Base-by-base conservation (phyloP, 2,329 filamentous ascomycete species). In the Paecilomyces variotii region DNA sequence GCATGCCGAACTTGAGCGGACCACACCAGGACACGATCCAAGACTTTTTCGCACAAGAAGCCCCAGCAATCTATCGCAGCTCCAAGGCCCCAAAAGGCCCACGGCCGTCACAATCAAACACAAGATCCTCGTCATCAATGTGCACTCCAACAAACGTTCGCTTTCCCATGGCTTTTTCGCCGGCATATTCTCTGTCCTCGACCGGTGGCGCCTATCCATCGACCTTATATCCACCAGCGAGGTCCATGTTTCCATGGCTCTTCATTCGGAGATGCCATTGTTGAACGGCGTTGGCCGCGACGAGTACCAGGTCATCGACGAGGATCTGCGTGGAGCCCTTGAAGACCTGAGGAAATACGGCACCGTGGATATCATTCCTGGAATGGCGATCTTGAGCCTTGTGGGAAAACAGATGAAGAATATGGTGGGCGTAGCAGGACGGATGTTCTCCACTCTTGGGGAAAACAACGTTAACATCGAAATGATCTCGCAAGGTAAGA, bases 341-440 rank as follows among this genome's bases (percentile, higher is more conserved):
- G 79, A 84, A 60, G 89, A 94, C 69, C 79, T 99, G 27, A 80
- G 85, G 60, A 84, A 88, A 62, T 92, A 90, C 67, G 94, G 94
- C 9, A 89, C 94, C 50, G 92, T 99, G 57, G 95, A 94, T 70
- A 86, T 97, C 45, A 84, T 97, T 32, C 84, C 87, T 2, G 85
- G 91, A 69, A 97, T 99, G 92, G 91, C 93, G 7, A 99, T 99
- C 70, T 82, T 99, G 61, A 96, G 91, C 68, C 79, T 99, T 56
- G 93, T 99, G 0, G 94, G 94, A 54, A 90, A 90, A 61, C 91
- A 97, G 75, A 90, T 99, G 87, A 96, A 96, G 80, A 94, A 96
- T 75, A 97, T 97, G 91, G 82, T 90, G 59, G 94, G 94, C 62
- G 91, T 99, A 62, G 90, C 90, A 6, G 94, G 94, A 28, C 87